These are phyloP conservation scores for Aspergillus saccharolyticus DNA, from an alignment of 495 filamentous ascomycete species.

Conservation along the genomic window DNA sequence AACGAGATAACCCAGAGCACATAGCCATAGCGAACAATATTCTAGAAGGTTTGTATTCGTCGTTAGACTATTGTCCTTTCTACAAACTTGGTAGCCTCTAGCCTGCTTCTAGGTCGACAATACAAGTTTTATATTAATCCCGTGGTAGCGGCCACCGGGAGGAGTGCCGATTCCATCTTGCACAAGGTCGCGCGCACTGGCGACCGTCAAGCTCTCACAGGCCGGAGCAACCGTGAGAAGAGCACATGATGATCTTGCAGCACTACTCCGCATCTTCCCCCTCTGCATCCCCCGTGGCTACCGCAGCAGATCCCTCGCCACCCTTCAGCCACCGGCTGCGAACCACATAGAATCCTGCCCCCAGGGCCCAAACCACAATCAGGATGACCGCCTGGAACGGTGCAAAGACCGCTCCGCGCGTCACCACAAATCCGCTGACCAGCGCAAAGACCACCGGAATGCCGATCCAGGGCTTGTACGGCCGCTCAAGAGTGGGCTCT, in stretches of 20 bases:
- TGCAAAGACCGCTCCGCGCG: conserved; percentile 15
- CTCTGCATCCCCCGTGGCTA: not conserved
- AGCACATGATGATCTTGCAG: not conserved
- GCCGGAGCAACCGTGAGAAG: too few species aligned
- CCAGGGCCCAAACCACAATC: conserved; percentile 14
- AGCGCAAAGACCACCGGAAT: conserved; percentile 13
- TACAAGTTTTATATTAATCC: too few species aligned
- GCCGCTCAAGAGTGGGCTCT: conserved; percentile 13
- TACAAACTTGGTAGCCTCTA: too few species aligned
- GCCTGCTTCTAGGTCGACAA: too few species aligned
- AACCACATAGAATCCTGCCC: conserved; percentile 7
- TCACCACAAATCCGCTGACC: conserved; percentile 19
- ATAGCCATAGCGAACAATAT: too few species aligned
- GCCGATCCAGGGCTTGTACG: conserved; percentile 15
- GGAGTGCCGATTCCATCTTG: too few species aligned
- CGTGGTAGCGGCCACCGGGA: too few species aligned
- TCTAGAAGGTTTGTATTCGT: too few species aligned
- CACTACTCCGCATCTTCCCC: not conserved
- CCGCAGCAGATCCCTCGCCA: not conserved
- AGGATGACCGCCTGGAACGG: conserved; percentile 13
- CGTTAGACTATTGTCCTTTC: too few species aligned
- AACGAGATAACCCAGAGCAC: too few species aligned
- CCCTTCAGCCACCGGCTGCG: conserved; percentile 1
- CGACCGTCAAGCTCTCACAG: too few species aligned
- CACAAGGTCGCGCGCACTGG: too few species aligned